Conservation (phyloP, 495 filamentous ascomycete species). For the Massariosphaeria phaeospora region DNA sequence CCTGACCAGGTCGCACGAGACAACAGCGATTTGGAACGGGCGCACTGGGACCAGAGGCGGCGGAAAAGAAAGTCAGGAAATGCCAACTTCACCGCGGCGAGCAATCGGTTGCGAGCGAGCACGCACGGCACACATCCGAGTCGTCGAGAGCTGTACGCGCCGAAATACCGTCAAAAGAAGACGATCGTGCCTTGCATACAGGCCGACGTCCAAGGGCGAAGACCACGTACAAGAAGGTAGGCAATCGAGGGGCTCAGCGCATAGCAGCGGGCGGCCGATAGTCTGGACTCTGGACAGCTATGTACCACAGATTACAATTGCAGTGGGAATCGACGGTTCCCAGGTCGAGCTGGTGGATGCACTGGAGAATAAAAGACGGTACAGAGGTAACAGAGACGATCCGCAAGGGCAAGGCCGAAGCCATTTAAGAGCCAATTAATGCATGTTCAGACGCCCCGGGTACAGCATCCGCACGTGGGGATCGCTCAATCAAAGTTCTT, state of each 20-base stretch:
- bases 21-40: neutral
- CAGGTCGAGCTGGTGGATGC: slow-evolving; percentile 19
- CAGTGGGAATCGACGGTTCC: slow-evolving; percentile 2
- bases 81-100: neutral
- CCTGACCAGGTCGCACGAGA: slow-evolving; percentile 14
- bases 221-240: too few relatives aligned
- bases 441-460: slow-evolving; percentile 2
- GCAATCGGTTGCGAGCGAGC: neutral
- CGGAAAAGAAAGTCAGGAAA: slow-evolving; percentile 15
- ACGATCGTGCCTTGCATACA: slow-evolving; percentile 36
- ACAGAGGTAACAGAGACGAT: slow-evolving; percentile 18
- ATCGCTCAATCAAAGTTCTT: slow-evolving; percentile 33
- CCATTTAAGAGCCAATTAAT: slow-evolving; percentile 18
- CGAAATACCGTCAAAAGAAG: slow-evolving; percentile 25
- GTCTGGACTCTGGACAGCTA: slow-evolving; percentile 22
- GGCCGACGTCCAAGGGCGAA: too few relatives aligned
- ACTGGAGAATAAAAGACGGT: neutral
- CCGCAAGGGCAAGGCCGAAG: slow-evolving; percentile 28
- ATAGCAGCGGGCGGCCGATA: slow-evolving; percentile 5
- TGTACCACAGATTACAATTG: too few relatives aligned
- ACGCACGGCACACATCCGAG: slow-evolving; percentile 9
- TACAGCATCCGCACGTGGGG: slow-evolving; percentile 28
- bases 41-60: neutral
- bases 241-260: too few relatives aligned
- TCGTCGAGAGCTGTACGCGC: slow-evolving; percentile 16